A percentile compares a stretch with the other conserved stretches of the same genome.
phyloP scores from a whole-genome alignment of 768 basidiomycete genomes.

The Sistotremastrum suecicum region DNA sequence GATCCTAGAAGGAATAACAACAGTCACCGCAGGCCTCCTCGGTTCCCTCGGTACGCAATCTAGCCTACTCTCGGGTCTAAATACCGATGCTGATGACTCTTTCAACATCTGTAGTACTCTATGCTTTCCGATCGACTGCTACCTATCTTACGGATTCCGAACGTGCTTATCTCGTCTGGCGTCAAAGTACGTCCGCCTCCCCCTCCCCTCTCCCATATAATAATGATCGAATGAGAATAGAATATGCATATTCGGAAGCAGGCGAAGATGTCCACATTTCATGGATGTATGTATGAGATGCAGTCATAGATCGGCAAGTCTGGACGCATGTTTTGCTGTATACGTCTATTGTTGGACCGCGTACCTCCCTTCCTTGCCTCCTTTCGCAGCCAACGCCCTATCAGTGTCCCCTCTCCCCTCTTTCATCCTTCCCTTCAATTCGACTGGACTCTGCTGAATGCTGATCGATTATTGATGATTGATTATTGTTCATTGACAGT shows the following conservation, averaged over 20 bases:
- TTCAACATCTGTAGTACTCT: slow-evolving; percentile 27
- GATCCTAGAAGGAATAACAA: slow-evolving; percentile 54
- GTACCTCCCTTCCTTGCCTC: slow-evolving; percentile 25
- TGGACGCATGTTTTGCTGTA: slow-evolving; percentile 45
- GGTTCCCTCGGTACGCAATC: slow-evolving; percentile 32
- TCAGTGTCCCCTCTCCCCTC: no score
- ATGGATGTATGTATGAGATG: slow-evolving; percentile 35
- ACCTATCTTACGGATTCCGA: slow-evolving; percentile 48
- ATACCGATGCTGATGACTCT: no score
- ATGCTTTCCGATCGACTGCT: slow-evolving; percentile 48
- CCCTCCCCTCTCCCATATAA: no score
- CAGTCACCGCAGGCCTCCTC: slow-evolving; percentile 38
- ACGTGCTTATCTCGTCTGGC: slow-evolving; percentile 36
- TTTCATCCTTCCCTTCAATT: no score
- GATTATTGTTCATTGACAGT: no score
- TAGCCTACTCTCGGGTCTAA: no score
- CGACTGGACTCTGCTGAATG: no score
- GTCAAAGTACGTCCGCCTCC: slow-evolving; percentile 30
- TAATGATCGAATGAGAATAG: slow-evolving; percentile 13
- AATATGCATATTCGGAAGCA: slow-evolving; percentile 40
- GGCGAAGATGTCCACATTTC: slow-evolving; percentile 51
- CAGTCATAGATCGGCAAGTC: slow-evolving; percentile 52
- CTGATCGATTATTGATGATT: no score
- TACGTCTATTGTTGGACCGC: slow-evolving; percentile 41
- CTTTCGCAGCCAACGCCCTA: no score